phyloP scores from a whole-genome alignment of 805 yeast genomes.

The Yueomyces sinensis region DNA sequence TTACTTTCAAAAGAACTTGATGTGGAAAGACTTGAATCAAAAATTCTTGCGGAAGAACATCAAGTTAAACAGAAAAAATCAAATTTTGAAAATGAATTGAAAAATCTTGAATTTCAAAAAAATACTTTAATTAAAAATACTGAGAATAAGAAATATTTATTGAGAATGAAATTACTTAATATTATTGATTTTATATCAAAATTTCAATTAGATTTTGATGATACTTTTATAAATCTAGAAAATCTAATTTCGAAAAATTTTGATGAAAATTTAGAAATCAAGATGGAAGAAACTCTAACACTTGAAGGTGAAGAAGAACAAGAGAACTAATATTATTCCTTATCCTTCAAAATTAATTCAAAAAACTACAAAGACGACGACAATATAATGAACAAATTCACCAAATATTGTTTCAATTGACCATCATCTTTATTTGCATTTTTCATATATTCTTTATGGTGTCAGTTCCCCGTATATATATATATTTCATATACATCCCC shows the following conservation, averaged over 20 bases:
- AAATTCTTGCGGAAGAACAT: slow-evolving; percentile 3
- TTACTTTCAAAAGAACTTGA: slow-evolving; percentile 41
- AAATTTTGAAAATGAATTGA: slow-evolving; percentile 36
- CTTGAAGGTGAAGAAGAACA: too few relatives aligned
- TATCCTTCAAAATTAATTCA: too few relatives aligned
- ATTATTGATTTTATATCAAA: slow-evolving; percentile 47
- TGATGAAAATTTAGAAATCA: too few relatives aligned
- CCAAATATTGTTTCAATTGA: too few relatives aligned
- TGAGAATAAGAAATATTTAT: slow-evolving; percentile 30
- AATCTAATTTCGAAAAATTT: background rate
- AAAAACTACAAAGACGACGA: too few relatives aligned
- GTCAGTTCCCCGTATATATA: too few relatives aligned
- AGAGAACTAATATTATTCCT: too few relatives aligned
- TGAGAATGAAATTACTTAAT: slow-evolving; percentile 41
- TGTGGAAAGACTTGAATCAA: slow-evolving; percentile 44
- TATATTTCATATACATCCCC: too few relatives aligned
- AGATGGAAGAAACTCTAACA: too few relatives aligned
- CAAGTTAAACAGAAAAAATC: slow-evolving; percentile 6
- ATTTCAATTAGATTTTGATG: slow-evolving; percentile 55
- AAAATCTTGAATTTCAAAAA: slow-evolving; percentile 34
- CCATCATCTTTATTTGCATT: too few relatives aligned
- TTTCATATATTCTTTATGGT: too few relatives aligned
- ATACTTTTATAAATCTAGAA: slow-evolving; percentile 3
- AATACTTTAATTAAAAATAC: slow-evolving; percentile 41
- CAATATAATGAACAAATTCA: too few relatives aligned